These are phyloP conservation scores for Spergularia azorica DNA, from an alignment of 179 eudicot genomes.

Conservation along the genomic window DNA sequence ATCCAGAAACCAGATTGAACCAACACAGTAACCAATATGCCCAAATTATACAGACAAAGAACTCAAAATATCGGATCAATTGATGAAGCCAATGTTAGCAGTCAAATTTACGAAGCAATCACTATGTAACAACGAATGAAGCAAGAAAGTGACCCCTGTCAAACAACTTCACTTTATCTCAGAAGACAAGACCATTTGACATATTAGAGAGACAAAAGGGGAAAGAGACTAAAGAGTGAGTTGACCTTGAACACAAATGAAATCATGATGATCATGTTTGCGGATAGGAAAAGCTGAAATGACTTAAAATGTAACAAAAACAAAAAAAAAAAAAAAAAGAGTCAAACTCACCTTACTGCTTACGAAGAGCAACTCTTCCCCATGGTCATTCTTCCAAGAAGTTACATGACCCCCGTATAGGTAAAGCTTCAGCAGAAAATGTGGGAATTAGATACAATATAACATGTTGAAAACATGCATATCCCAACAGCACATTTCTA, in stretches of 20 bases:
- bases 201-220: background rate
- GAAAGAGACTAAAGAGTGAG: background rate
- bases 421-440: constrained; percentile 50
- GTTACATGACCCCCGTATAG: constrained; percentile 90
- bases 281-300: background rate
- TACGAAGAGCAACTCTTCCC: constrained; percentile 91
- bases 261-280: constrained; percentile 3
- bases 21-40: background rate
- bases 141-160: background rate
- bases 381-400: constrained; percentile 94
- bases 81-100: background rate
- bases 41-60: background rate
- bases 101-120: background rate
- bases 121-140: background rate
- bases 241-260: background rate
- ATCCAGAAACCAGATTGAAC: background rate
- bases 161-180: background rate
- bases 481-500: background rate
- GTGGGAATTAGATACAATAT: constrained; percentile 17
- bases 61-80: background rate
- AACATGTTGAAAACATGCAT: background rate
- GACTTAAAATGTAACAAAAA: no score
- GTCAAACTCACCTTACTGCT: constrained; percentile 71
- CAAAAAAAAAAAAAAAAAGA: background rate
- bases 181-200: background rate